phyloP scores from a whole-genome alignment of 1,284 basidiomycete species.

The Lignosus rhinocerotis region DNA sequence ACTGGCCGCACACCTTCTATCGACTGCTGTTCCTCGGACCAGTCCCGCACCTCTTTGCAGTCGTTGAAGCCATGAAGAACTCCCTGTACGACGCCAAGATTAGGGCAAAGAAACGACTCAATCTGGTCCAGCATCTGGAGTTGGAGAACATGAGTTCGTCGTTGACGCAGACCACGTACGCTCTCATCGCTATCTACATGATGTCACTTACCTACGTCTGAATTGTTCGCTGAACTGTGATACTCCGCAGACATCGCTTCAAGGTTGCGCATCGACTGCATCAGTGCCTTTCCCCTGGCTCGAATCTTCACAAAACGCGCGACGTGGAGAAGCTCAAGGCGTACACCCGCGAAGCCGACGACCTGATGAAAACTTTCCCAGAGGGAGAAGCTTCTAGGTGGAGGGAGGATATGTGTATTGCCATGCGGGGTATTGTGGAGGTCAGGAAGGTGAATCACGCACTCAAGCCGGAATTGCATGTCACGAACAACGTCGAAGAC shows the following conservation, averaged over 20 bases:
- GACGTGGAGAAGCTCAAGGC: conserved; percentile 23
- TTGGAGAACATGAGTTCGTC: conserved; percentile 38
- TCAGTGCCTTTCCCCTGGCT: conserved; percentile 16
- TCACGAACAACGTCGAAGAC: conserved; percentile 19
- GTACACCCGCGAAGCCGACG: conserved; percentile 13
- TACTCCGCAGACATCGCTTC: conserved; percentile 8
- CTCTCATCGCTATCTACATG: not conserved
- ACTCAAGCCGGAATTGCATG: conserved; percentile 23
- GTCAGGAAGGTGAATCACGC: conserved; percentile 6
- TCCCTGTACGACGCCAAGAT: conserved; percentile 34
- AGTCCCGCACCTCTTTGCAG: conserved; percentile 48
- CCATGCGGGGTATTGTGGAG: conserved; percentile 27
- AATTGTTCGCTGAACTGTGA: not conserved
- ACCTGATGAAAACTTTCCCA: conserved; percentile 20
- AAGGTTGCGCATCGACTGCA: conserved; percentile 21
- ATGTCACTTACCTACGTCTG: not conserved
- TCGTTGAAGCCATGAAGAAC: conserved; percentile 39
- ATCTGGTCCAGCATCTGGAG: conserved; percentile 30
- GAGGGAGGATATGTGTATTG: conserved; percentile 27
- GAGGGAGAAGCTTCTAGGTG: conserved; percentile 19
- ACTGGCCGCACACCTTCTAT: conserved; percentile 40
- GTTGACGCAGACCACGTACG: conserved; percentile 28
- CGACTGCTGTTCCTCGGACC: conserved; percentile 48
- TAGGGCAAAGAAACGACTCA: conserved; percentile 36
- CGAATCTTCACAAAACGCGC: conserved; percentile 24